phyloP scores from a whole-genome alignment of 768 basidiomycete species.

The Gloeostereum incarnatum region DNA sequence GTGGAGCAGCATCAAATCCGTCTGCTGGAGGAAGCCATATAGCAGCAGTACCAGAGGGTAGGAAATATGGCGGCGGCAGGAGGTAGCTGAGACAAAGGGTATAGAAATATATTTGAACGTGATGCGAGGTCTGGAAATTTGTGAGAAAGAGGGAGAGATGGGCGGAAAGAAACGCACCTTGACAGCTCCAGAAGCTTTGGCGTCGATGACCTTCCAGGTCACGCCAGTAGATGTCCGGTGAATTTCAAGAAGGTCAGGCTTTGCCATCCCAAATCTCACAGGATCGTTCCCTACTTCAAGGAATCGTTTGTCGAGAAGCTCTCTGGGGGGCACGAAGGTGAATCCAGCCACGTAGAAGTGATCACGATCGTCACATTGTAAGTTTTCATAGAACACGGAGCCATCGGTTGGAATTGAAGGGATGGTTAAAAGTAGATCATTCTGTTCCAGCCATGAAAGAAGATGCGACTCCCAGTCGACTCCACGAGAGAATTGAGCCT shows the following conservation, averaged over 20 bases:
- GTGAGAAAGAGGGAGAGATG: neutral
- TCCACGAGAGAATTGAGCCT: constrained; percentile 33
- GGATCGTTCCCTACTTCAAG: constrained; percentile 18
- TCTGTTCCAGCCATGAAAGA: constrained; percentile 30
- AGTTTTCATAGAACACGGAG: constrained; percentile 25
- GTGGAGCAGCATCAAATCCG: constrained; percentile 19
- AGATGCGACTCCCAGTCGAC: constrained; percentile 33
- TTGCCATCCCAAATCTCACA: constrained; percentile 33
- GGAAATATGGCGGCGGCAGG: constrained; percentile 23
- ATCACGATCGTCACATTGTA: constrained; percentile 29
- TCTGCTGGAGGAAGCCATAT: constrained; percentile 38
- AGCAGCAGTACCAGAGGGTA: constrained; percentile 23
- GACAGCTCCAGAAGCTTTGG: constrained; percentile 35
- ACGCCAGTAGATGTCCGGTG: constrained; percentile 20
- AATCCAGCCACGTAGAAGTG: constrained; percentile 38
- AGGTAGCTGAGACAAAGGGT: constrained; percentile 31
- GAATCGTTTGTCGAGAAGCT: constrained; percentile 22
- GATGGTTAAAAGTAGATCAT: constrained; percentile 29
- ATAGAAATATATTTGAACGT: constrained; percentile 45
- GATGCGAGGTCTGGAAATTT: constrained; percentile 32
- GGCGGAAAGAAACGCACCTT: constrained; percentile 23
- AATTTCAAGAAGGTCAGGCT: constrained; percentile 41
- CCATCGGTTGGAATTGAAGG: constrained; percentile 22
- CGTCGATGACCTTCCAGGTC: constrained; percentile 40
- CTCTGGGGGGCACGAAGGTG: constrained; percentile 31